Conservation (phyloP, 345 rosid genomes). For the Gynandropsis gynandra region DNA sequence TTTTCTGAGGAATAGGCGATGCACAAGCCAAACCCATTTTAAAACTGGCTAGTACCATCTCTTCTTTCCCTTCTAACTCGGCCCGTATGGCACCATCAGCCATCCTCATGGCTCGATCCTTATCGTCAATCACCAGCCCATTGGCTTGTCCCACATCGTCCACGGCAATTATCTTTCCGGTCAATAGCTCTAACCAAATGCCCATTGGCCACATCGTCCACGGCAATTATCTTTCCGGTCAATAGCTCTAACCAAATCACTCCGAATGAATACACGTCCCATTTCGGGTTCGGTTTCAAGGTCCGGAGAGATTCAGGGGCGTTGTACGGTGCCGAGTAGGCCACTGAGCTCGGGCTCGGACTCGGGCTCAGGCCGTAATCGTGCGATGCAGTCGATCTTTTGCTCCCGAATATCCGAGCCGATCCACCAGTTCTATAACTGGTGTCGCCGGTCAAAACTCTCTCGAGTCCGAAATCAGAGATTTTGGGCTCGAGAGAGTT, state of each 20-base stretch:
- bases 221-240: constrained; percentile 59
- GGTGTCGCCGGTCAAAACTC: constrained; percentile 51
- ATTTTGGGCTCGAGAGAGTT: constrained; percentile 69
- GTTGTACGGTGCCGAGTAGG: constrained; percentile 53
- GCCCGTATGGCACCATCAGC: constrained; percentile 60
- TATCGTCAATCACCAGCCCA: constrained; percentile 64
- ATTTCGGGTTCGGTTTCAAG: constrained; percentile 70
- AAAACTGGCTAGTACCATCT: constrained; percentile 68
- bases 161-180: constrained; percentile 59
- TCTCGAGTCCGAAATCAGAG: constrained; percentile 86
- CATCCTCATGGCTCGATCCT: constrained; percentile 52
- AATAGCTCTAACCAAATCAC: constrained; percentile 68
- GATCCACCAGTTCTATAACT: constrained; percentile 61
- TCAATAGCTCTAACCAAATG: constrained; percentile 68
- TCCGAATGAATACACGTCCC: constrained; percentile 91
- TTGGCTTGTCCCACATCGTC: constrained; percentile 89
- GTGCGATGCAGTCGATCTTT: constrained; percentile 57
- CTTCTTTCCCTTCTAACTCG: constrained; percentile 83
- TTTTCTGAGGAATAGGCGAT: constrained; percentile 71
- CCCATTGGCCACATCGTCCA: no score
- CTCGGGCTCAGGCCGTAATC: constrained; percentile 49
- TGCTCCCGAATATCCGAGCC: constrained; percentile 71
- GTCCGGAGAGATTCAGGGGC: constrained; percentile 87
- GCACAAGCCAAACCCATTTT: constrained; percentile 79
- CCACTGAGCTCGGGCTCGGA: constrained; percentile 51